Conservation (phyloP, 2,329 filamentous ascomycete species). For the Geoglossum cookeanum region DNA sequence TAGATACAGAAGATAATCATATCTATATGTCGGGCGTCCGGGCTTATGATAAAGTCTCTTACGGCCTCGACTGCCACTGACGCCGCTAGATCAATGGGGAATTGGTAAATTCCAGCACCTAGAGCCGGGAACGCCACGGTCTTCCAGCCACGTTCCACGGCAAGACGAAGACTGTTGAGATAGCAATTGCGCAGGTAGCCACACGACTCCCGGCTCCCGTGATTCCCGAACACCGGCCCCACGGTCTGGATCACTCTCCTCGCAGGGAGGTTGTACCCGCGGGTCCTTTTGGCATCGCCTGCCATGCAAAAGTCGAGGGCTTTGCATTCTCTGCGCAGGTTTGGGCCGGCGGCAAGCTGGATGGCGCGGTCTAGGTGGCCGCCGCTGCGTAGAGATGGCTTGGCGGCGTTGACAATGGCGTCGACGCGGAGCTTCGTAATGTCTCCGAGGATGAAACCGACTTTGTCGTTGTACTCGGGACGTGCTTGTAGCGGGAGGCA, state of each 20-base stretch:
- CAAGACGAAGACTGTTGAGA: slow-evolving; percentile 48
- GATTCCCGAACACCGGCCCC: slow-evolving; percentile 51
- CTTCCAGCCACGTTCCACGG: slow-evolving; percentile 42
- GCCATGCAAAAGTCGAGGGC: slow-evolving; percentile 53
- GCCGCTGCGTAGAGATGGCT: slow-evolving; percentile 57
- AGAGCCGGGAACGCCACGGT: slow-evolving; percentile 69
- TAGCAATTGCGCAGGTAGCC: slow-evolving; percentile 40
- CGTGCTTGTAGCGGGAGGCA: too few relatives aligned
- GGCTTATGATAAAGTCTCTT: slow-evolving; percentile 31
- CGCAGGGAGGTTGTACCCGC: slow-evolving; percentile 56
- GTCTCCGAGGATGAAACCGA: slow-evolving; percentile 54
- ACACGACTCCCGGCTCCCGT: slow-evolving; percentile 7
- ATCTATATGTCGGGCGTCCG: slow-evolving; percentile 31
- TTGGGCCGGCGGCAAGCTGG: slow-evolving; percentile 58
- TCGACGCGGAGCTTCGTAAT: slow-evolving; percentile 65
- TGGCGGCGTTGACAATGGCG: slow-evolving; percentile 88
- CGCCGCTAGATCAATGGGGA: slow-evolving; percentile 57
- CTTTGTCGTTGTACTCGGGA: slow-evolving; percentile 36
- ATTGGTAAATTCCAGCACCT: slow-evolving; percentile 81
- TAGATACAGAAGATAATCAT: slow-evolving; percentile 77
- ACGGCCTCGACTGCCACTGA: slow-evolving; percentile 46
- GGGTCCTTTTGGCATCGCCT: slow-evolving; percentile 67
- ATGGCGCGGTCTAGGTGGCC: slow-evolving; percentile 73
- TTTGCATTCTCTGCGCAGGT: slow-evolving; percentile 51
- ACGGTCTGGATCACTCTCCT: slow-evolving; percentile 77